phyloP scores from a whole-genome alignment of 352 stramenopile species.

The Phytophthora melonis region DNA sequence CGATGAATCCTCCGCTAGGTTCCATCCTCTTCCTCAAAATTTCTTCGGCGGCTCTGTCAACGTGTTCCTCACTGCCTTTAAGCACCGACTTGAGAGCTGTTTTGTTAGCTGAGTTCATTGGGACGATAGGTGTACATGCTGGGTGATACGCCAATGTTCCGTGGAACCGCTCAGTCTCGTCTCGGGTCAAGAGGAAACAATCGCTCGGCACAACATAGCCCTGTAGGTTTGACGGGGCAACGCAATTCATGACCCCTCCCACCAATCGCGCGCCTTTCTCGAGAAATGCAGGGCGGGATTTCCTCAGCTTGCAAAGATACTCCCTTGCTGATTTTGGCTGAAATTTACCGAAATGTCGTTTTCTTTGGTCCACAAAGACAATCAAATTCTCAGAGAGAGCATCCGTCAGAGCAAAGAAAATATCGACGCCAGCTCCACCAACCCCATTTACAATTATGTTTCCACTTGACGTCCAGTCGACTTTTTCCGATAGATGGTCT shows the following conservation, averaged over 20 bases:
- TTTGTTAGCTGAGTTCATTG: constrained; percentile 39
- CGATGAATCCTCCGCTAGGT: constrained; percentile 10
- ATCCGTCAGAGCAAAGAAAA: not conserved
- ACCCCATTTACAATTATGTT: not conserved
- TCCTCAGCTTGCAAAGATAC: not conserved
- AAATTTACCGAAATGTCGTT: not conserved
- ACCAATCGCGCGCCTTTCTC: not conserved
- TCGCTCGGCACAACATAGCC: too few relatives aligned
- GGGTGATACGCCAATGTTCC: constrained; percentile 43
- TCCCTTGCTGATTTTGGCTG: not conserved
- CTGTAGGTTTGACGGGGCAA: not conserved
- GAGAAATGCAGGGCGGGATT: not conserved
- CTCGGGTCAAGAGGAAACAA: constrained; percentile 30
- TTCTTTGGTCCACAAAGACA: not conserved
- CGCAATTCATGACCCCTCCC: not conserved
- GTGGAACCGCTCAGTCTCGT: constrained; percentile 36
- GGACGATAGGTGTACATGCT: constrained; percentile 39
- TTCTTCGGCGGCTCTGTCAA: constrained; percentile 4
- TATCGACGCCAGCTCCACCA: not conserved
- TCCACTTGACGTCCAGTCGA: not conserved
- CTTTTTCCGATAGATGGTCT: not conserved
- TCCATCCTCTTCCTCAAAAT: constrained; percentile 1
- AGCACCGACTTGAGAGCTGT: constrained; percentile 32
- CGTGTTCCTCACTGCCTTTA: not conserved
- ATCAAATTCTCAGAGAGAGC: not conserved